Evolutionary conservation across 2,329 filamentous ascomycete species (phyloP).

Genomic region (Trichoderma harzianum): DNA sequence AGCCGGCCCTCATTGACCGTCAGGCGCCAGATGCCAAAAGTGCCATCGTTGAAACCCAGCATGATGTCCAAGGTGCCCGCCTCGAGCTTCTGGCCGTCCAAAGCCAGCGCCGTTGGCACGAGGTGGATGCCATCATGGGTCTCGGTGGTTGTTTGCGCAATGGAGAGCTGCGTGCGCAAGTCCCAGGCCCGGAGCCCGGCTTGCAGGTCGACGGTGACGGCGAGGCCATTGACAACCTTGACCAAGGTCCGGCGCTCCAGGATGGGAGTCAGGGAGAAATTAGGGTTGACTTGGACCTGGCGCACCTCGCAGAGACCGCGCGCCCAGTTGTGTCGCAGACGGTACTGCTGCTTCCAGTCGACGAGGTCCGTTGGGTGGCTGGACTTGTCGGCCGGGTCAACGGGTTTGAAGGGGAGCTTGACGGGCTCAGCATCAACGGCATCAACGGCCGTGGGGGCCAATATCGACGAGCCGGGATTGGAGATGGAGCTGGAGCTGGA

Average conservation of each 20-base stretch:
- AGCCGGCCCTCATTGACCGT: constrained; percentile 45
- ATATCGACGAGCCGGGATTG: background rate
- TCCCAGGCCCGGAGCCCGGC: constrained; percentile 78
- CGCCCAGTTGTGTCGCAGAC: constrained; percentile 86
- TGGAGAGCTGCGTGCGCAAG: constrained; percentile 57
- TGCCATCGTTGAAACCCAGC: constrained; percentile 69
- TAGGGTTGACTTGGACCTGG: constrained; percentile 61
- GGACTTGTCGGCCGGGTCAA: constrained; percentile 48
- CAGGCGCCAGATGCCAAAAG: constrained; percentile 67
- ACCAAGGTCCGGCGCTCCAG: constrained; percentile 60
- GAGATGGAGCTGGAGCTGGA: too few relatives aligned
- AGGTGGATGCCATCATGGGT: constrained; percentile 24
- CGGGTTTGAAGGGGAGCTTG: constrained; percentile 29
- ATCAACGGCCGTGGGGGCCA: background rate
- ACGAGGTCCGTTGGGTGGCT: constrained; percentile 37
- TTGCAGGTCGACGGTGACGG: constrained; percentile 69
- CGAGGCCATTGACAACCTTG: constrained; percentile 71
- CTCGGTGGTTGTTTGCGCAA: constrained; percentile 49
- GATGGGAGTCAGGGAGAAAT: constrained; percentile 28
- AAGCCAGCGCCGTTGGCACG: constrained; percentile 60
- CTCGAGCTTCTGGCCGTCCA: constrained; percentile 52
- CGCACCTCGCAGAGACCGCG: constrained; percentile 75
- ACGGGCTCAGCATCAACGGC: constrained; percentile 24
- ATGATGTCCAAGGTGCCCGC: constrained; percentile 54
- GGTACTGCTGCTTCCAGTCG: constrained; percentile 88